Conservation (phyloP, 805 yeast genomes). For the Lipomyces yamanashiensis region DNA sequence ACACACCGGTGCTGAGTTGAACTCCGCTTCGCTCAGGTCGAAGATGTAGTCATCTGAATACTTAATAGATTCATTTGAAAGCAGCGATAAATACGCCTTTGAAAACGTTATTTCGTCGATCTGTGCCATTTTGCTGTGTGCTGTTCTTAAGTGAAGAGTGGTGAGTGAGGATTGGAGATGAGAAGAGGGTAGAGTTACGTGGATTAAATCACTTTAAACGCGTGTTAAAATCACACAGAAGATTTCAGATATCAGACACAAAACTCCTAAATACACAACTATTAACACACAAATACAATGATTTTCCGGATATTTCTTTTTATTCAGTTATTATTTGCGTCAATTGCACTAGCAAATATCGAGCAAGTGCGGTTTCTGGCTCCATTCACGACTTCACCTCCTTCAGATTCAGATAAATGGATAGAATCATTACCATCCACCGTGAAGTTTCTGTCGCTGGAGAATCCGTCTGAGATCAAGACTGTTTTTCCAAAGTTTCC, state of each 20-base stretch:
- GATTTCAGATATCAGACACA: background rate
- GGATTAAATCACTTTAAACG: background rate
- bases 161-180: background rate
- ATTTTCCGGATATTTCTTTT: background rate
- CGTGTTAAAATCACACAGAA: background rate
- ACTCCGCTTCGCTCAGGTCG: constrained; percentile 14
- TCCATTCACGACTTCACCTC: constrained; percentile 28
- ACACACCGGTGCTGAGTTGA: constrained; percentile 19
- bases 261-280: background rate
- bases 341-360: constrained; percentile 27
- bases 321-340: background rate
- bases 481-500: constrained; percentile 30
- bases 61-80: constrained; percentile 17
- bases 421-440: constrained; percentile 10
- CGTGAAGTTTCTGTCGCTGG: constrained; percentile 18
- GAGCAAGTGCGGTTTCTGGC: constrained; percentile 37
- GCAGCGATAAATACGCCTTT: constrained; percentile 31
- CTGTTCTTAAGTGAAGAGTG: background rate
- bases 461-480: constrained; percentile 23
- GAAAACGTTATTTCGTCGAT: constrained; percentile 33
- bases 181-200: background rate
- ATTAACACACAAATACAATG: background rate
- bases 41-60: constrained; percentile 26
- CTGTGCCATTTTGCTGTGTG: constrained; percentile 17
- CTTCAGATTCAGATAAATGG: background rate